phyloP scores from a whole-genome alignment of 2,329 filamentous ascomycete species.

The Exserohilum rostratum region DNA sequence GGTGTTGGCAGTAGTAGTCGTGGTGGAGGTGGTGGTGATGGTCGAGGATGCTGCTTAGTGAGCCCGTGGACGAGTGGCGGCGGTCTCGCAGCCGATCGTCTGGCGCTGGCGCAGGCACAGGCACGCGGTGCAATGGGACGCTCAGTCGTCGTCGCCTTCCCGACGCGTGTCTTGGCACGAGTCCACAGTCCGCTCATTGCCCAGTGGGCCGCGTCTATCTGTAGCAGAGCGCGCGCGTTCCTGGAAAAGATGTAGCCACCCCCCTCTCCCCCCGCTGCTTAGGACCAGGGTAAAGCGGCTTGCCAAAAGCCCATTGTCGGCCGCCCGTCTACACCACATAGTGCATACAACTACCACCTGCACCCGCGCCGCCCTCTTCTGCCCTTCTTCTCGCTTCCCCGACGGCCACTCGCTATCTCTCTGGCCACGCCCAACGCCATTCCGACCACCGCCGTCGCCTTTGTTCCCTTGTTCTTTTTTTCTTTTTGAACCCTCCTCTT shows the following conservation, averaged over 20 bases:
- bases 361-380: background rate
- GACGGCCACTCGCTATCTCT: background rate
- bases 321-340: slow-evolving; percentile 1
- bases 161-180: slow-evolving; percentile 15
- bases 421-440: background rate
- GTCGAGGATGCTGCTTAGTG: too few species aligned
- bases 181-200: slow-evolving; percentile 4
- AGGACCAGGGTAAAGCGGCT: slow-evolving; percentile 10
- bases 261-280: slow-evolving; percentile 11
- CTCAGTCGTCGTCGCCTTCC: background rate
- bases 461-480: background rate
- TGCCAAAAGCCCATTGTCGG: slow-evolving; percentile 13
- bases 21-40: too few species aligned
- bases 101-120: too few species aligned
- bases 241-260: slow-evolving; percentile 19
- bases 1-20: too few species aligned
- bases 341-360: background rate
- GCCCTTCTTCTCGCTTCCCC: background rate
- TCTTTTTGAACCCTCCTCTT: slow-evolving; percentile 1
- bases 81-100: too few species aligned
- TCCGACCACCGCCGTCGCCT: background rate
- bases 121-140: too few species aligned
- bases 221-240: slow-evolving; percentile 21
- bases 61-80: too few species aligned
- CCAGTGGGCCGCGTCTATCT: slow-evolving; percentile 19